Base-by-base conservation (phyloP, 441 rosid species). In the Populus tomentosa region DNA sequence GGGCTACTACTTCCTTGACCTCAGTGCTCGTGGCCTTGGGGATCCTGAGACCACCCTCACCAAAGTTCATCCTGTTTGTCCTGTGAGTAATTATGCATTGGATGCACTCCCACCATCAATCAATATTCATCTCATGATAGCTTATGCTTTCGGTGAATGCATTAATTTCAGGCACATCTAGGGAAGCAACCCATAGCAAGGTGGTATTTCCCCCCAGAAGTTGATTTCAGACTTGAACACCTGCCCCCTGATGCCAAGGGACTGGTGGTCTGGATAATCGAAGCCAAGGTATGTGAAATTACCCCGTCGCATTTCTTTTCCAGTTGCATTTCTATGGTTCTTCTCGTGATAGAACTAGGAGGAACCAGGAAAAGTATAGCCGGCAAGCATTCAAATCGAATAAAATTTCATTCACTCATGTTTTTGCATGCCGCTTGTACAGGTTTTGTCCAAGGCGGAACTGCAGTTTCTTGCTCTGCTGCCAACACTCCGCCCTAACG, bases 171-270 rank as follows among this genome's bases (percentile, higher is more conserved):
- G 98, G 86, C 99, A 10, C 96, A 93, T 79, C 82, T 95, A 10
- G 98, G 99, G 79, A 95, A 95, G 87, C 96, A 95, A 77, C 99
- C 97, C 1, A 92, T 95, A 78, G 96, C 96, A 50, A 90, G 99
- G 73, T 95, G 99, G 99, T 93, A 91, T 79, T 93, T 83, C 73
- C 98, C 99, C 4, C 99, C 97, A 3, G 98, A 92, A 81, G 95
- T 95, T 6, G 99, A 95, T 78, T 93, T 85, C 63, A 88, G 97
- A 77, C 94, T 95, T 38, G 82, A 83, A 0, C 92, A 94, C 26
- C 81, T 92, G 74, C 98, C 98, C 6, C 87, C 94, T 1, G 35
- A 77, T 80, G 99, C 97, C 36, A 92, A 91, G 85, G 97, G 99
- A 74, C 97, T 95, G 26, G 85, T 95, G 0, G 90, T 95, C 59